Evolutionary conservation across 2,329 filamentous ascomycete genomes (phyloP), one percentile per base, ranked within the genome.

Genomic region (Pseudomassariella vexata): DNA sequence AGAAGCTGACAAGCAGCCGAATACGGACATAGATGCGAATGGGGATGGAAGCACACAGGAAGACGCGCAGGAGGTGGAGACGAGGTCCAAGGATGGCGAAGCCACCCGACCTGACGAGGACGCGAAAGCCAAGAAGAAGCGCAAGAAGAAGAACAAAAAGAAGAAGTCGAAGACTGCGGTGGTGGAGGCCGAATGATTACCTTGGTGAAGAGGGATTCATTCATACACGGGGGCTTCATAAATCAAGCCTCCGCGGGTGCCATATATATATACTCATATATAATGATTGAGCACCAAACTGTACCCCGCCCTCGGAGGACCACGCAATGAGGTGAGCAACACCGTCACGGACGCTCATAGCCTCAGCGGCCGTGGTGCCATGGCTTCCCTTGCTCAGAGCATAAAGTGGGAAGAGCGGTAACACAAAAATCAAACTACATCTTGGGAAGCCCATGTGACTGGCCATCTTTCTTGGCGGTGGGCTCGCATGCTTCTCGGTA

Each of bases 61-160:
- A 8, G 22, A 18, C 19, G 16, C 19, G 9, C 24, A 25, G 24
- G 20, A 9, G 14, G 19, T 16, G 19, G n/a, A n/a, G 29, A 19
- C 3, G 32, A 20, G 12, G 19, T 12, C n/a, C n/a, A 16, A 19
- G 19, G 8, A 19, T 21, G 15, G 11, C 6, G 19, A 11, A 14
- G 34, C 14, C 12, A 24, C 24, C 12, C 9, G 24, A 11, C 24
- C 24, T 9, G 22, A 17, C 20, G 18, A 34, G 15, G 20, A 37
- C 7, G 33, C 27, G n/a, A 26, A 27, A 19, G 22, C 30, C 9
- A 49, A 50, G 29, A 53, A 46, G 35, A 53, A 46, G 35, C 42
- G 42, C 19, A 54, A 50, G 39, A 54, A 41, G 39, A 55, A 48
- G 37, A 48, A 48, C 32, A 48, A 41, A 24, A 42, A 47, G 30